Percentiles rank a stretch among this genome's conserved stretches.
These are phyloP conservation scores for Termitomyces sp. DNA, from an alignment of 768 basidiomycete genomes.

Conservation along the genomic window DNA sequence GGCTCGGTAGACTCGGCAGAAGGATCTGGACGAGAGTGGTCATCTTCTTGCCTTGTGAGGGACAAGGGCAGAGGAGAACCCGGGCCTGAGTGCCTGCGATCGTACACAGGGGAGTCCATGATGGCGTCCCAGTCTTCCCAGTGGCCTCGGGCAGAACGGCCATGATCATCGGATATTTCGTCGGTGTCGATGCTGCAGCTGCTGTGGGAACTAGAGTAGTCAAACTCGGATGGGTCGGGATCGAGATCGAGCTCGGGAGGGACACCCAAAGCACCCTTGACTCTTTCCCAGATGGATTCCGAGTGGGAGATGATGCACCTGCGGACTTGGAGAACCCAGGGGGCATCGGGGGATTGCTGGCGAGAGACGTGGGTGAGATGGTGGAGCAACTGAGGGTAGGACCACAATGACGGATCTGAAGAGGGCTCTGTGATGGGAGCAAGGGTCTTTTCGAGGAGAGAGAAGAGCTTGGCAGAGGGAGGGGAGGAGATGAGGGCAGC, in stretches of 20 bases:
- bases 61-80: not conserved
- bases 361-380: constrained; percentile 68
- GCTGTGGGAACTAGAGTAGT: constrained; percentile 13
- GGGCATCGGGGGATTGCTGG: constrained; percentile 55
- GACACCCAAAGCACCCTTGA: constrained; percentile 84
- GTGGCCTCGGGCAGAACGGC: constrained; percentile 30
- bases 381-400: constrained; percentile 58
- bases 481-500: constrained; percentile 54
- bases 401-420: constrained; percentile 65
- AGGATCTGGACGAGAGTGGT: not conserved
- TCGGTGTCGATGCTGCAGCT: constrained; percentile 27
- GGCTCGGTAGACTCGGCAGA: not conserved
- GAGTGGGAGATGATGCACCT: constrained; percentile 70
- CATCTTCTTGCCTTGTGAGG: not conserved
- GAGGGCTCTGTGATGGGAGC: constrained; percentile 32
- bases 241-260: constrained; percentile 79
- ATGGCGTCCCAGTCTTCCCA: constrained; percentile 43
- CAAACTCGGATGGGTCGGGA: constrained; percentile 22
- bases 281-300: constrained; percentile 88
- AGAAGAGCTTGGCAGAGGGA: constrained; percentile 66
- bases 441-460: constrained; percentile 70
- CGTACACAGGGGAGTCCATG: constrained; percentile 36
- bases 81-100: constrained; percentile 8
- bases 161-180: constrained; percentile 37
- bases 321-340: constrained; percentile 73